phyloP scores from a whole-genome alignment of 495 filamentous ascomycete species.

The Amniculicola lignicola region DNA sequence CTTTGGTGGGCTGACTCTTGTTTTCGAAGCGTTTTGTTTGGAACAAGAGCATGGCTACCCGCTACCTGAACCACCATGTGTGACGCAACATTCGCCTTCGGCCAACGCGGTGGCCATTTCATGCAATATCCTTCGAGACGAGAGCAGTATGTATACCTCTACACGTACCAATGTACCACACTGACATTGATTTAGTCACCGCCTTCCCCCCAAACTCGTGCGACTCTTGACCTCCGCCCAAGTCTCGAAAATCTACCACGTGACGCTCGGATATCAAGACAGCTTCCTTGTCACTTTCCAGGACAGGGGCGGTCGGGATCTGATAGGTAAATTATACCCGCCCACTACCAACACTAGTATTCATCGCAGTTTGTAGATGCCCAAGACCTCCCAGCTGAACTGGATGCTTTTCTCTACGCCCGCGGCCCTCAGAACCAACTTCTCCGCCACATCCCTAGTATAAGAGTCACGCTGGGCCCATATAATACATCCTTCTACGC shows the following conservation, averaged over 20 bases:
- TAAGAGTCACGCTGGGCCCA: constrained; percentile 24
- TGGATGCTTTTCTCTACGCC: constrained; percentile 22
- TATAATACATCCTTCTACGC: constrained; percentile 28
- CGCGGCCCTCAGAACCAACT: background rate
- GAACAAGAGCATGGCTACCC: too few species aligned
- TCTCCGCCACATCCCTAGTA: constrained; percentile 9
- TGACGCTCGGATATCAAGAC: constrained; percentile 21
- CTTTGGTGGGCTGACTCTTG: background rate
- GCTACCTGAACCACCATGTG: too few species aligned
- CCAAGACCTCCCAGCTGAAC: constrained; percentile 20
- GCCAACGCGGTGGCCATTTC: constrained; percentile 31
- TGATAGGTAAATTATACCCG: constrained; percentile 9
- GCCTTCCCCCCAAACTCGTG: constrained; percentile 16
- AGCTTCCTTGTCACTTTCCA: constrained; percentile 26
- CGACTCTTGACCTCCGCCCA: constrained; percentile 8
- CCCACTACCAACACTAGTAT: background rate
- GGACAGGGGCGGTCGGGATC: constrained; percentile 9
- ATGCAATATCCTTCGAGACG: constrained; percentile 16
- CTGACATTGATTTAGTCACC: background rate
- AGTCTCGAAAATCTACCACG: constrained; percentile 16
- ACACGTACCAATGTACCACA: background rate
- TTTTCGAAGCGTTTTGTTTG: background rate
- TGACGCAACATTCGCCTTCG: constrained; percentile 28
- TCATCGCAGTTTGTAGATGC: constrained; percentile 11
- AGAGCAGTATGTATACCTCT: constrained; percentile 14